Conservation (phyloP, 129 eudicot genomes). For the Oenanthe sinensis region DNA sequence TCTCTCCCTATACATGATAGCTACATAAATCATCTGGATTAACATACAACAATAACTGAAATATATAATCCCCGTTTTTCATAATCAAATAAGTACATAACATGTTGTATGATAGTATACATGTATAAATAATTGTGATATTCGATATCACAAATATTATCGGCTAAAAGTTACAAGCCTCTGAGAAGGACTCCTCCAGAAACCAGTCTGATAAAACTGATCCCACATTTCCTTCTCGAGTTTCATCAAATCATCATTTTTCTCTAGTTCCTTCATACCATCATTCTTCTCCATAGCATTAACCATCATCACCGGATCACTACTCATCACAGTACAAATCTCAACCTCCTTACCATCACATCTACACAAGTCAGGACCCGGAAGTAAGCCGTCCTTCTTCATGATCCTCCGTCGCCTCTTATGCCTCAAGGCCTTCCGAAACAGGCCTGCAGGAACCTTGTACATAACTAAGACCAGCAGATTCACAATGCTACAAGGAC, state of each 20-base stretch:
- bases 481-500: constrained; percentile 56
- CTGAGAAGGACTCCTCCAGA: constrained; percentile 56
- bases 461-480: constrained; percentile 50
- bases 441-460: constrained; percentile 72
- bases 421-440: constrained; percentile 46
- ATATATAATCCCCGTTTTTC: background rate
- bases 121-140: background rate
- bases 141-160: background rate
- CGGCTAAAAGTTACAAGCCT: background rate
- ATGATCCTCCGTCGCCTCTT: constrained; percentile 33
- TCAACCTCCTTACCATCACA: constrained; percentile 21
- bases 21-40: background rate
- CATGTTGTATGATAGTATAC: background rate
- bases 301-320: constrained; percentile 15
- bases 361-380: background rate
- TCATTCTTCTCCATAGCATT: constrained; percentile 21
- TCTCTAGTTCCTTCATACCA: constrained; percentile 41
- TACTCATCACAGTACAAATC: constrained; percentile 3
- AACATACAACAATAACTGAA: background rate
- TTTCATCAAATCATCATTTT: constrained; percentile 38
- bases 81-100: background rate
- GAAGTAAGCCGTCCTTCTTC: constrained; percentile 27
- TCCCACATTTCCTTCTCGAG: constrained; percentile 79
- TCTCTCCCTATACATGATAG: background rate
- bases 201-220: constrained; percentile 56